Evolutionary conservation across 306 rosid genomes (phyloP), one percentile per base, ranked within the genome.

Genomic region (Cercis canadensis): DNA sequence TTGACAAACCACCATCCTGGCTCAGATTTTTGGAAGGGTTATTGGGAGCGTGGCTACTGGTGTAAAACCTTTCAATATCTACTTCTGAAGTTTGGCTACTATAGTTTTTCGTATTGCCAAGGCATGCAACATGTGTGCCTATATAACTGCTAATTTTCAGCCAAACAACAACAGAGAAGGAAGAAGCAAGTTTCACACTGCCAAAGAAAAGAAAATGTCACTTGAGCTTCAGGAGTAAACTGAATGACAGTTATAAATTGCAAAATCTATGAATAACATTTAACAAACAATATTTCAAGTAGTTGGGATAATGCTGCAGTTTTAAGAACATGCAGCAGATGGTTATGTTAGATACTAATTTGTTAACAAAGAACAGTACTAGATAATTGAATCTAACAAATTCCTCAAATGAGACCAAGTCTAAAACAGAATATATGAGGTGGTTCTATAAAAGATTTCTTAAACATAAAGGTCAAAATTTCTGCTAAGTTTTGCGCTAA

Each of bases 101-200:
- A 24, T 24, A 24, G 3, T 39, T 72, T 78, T 84, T 84, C 50
- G 41, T 56, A 61, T 47, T 51, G 55, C 76, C 64, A 19, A 74
- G 45, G 65, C 72, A 65, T 68, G 74, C 72, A 67, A n/a, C 69
- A 70, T 75, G 57, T 7, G 56, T 70, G 56, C 78, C 70, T 31
- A 70, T 57, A 57, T 16, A 74, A 72, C 37, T 65, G 67, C 72
- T 44, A 54, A 46, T 73, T 76, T 69, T 46, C 51, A 78, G 66
- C 41, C 39, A 29, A 39, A 56, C 65, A 63, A 14, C 43, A 64
- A 51, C 32, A 79, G 53, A 54, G 14, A 73, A 74, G 72, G 74
- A 69, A 75, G 76, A 83, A 67, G 73, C 75, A 81, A 73, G 69
- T 62, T 72, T 60, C 56, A 75, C 84, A 66, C 88, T 75, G 87